These are phyloP conservation scores for Coniella lustricola DNA, from an alignment of 2,329 filamentous ascomycete species.

Conservation along the genomic window DNA sequence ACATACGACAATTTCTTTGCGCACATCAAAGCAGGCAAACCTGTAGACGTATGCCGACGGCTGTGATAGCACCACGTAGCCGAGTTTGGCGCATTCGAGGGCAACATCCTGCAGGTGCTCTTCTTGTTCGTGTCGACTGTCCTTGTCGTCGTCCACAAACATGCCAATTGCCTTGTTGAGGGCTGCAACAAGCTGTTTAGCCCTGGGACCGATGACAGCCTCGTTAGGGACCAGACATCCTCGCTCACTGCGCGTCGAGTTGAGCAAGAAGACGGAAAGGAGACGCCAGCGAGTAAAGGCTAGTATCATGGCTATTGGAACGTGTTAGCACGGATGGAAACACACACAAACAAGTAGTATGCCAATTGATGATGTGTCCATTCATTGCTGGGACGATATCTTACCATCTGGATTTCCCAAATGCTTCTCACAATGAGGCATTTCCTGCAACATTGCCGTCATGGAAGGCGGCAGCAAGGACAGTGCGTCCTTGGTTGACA, in stretches of 20 bases:
- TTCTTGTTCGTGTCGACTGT: constrained; percentile 27
- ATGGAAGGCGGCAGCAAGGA: constrained; percentile 32
- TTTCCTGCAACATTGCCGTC: constrained; percentile 23
- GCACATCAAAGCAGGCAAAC: not conserved
- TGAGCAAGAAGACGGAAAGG: constrained; percentile 36
- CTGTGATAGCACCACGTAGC: constrained; percentile 36
- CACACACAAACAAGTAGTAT: too few species aligned
- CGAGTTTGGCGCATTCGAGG: constrained; percentile 33
- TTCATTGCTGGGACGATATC: not conserved
- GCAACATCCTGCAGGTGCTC: constrained; percentile 33
- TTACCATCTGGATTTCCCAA: constrained; percentile 25
- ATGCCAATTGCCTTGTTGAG: constrained; percentile 28
- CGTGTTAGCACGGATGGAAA: not conserved
- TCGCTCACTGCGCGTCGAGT: constrained; percentile 30
- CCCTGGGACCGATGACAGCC: constrained; percentile 25
- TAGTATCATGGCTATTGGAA: constrained; percentile 21
- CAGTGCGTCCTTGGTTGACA: constrained; percentile 16
- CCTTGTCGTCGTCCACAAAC: constrained; percentile 26
- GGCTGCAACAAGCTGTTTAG: constrained; percentile 25
- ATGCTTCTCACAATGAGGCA: constrained; percentile 23
- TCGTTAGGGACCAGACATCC: constrained; percentile 27
- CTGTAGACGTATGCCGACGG: constrained; percentile 25
- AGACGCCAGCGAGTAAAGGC: constrained; percentile 35
- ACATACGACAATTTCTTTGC: constrained; percentile 18
- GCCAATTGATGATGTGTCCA: not conserved